A percentile compares a stretch with the other conserved stretches of the same genome.
These are phyloP conservation scores for Fonsecaea erecta DNA, from an alignment of 2,329 filamentous ascomycete species.

Conservation along the genomic window DNA sequence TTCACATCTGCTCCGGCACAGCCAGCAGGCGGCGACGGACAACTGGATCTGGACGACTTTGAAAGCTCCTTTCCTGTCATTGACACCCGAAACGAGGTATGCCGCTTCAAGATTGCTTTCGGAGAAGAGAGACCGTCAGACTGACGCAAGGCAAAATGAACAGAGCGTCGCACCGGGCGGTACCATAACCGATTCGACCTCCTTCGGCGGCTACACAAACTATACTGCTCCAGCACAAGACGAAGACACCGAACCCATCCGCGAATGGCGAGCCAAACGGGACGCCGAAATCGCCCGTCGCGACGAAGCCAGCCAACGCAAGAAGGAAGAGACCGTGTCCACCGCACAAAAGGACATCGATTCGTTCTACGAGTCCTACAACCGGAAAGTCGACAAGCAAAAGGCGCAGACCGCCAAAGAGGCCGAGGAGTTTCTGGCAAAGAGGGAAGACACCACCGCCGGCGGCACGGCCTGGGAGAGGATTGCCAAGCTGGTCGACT, in stretches of 20 bases:
- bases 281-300: slow-evolving; percentile 82
- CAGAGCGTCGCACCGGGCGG: slow-evolving; percentile 75
- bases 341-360: slow-evolving; percentile 94
- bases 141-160: slow-evolving; percentile 17
- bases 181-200: slow-evolving; percentile 74
- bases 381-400: slow-evolving; percentile 94
- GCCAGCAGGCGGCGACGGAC: slow-evolving; percentile 45
- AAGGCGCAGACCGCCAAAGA: slow-evolving; percentile 87
- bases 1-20: slow-evolving; percentile 36
- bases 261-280: slow-evolving; percentile 88
- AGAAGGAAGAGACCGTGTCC: slow-evolving; percentile 83
- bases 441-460: slow-evolving; percentile 87
- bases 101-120: slow-evolving; percentile 27
- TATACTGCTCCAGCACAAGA: slow-evolving; percentile 67
- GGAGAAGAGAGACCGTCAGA: background rate
- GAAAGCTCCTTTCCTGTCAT: slow-evolving; percentile 92
- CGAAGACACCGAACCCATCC: slow-evolving; percentile 56
- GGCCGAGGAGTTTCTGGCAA: slow-evolving; percentile 88
- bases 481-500: slow-evolving; percentile 95
- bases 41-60: slow-evolving; percentile 63
- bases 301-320: slow-evolving; percentile 77
- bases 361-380: slow-evolving; percentile 99
- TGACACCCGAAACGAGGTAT: slow-evolving; percentile 72
- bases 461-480: slow-evolving; percentile 98
- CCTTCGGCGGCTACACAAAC: slow-evolving; percentile 60